Evolutionary conservation across 805 yeast genomes (phyloP), one percentile per base, ranked within the genome.

Genomic region (Sugiyamaella marilandica): DNA sequence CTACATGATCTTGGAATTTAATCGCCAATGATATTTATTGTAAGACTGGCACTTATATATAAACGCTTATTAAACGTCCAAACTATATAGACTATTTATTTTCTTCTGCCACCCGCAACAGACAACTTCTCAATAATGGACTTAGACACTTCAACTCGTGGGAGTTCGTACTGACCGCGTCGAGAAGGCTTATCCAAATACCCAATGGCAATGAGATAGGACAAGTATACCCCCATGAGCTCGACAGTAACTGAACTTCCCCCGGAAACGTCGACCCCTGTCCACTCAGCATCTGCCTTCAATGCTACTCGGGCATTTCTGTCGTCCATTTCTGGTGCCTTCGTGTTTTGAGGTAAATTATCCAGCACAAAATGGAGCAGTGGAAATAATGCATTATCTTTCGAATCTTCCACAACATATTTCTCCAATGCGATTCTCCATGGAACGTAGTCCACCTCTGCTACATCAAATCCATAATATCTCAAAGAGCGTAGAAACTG

Each of bases 281-380:
- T 77, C 81, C 82, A 80, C 32, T 63, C 63, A 5, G 74, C 69
- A 65, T 89, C 97, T 24, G 69, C 74, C 53, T 70, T 72, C 65
- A 94, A 79, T 0, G 91, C 78, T n/a, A 67, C 66, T n/a, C 75
- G 79, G 1, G 98, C 87, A 67, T 94, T 91, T 3, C 76, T 50
- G 61, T 95, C 99, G 64, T 91, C 96, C 58, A 94, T 77, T 69
- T 92, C 97, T 1, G 99, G 98, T 10, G 99, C 98, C 70, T 83
- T 87, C 32, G 98, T 87, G 67, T 83, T 84, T 56, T 84, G 85
- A 5, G 97, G 97, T 64, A 94, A 78, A 66, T 91, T 84, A 64
- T 90, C 99, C 60, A 95, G 76, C 11, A 91, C 98, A 74, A 94
- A 88, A 72, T 94, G 98, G 61, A 94, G 75, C 62, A 94, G 76